phyloP scores from a whole-genome alignment of 495 filamentous ascomycete species.

The Aspergillus haitiensis region DNA sequence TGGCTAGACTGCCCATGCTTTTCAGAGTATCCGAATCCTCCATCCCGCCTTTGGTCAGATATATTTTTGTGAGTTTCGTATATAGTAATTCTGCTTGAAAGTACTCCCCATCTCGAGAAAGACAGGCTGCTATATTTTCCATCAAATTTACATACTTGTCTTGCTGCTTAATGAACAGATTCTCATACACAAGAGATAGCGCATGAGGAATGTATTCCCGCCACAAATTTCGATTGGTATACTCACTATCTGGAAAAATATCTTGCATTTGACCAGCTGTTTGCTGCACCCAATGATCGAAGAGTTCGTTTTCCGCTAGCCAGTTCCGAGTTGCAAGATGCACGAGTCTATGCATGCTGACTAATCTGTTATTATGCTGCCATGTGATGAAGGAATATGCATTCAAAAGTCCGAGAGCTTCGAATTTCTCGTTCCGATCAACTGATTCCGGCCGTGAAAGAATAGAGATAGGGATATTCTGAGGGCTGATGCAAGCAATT shows the following conservation, averaged over 20 bases:
- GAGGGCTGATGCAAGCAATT: constrained; percentile 44
- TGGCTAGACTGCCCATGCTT: constrained; percentile 34
- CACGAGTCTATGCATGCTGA: constrained; percentile 36
- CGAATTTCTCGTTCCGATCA: not conserved
- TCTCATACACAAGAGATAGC: constrained; percentile 10
- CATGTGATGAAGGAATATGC: constrained; percentile 22
- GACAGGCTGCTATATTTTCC: constrained; percentile 5
- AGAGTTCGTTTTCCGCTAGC: constrained; percentile 24
- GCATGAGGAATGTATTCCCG: constrained; percentile 30
- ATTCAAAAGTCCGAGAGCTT: constrained; percentile 4
- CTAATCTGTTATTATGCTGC: constrained; percentile 8
- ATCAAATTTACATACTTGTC: not conserved
- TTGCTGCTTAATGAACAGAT: constrained; percentile 4
- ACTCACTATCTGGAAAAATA: constrained; percentile 24
- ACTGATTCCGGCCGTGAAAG: constrained; percentile 11
- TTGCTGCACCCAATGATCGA: constrained; percentile 18
- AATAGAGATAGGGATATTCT: constrained; percentile 38
- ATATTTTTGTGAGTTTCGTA: too few species aligned
- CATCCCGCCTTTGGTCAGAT: not conserved
- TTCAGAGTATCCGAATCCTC: constrained; percentile 27
- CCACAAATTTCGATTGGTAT: constrained; percentile 29
- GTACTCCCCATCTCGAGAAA: constrained; percentile 1
- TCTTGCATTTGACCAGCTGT: constrained; percentile 20
- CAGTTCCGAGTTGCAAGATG: constrained; percentile 36
- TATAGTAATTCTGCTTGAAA: not conserved